These are phyloP conservation scores for Collybiopsis confluens DNA, from an alignment of 768 basidiomycete species.

Conservation along the genomic window DNA sequence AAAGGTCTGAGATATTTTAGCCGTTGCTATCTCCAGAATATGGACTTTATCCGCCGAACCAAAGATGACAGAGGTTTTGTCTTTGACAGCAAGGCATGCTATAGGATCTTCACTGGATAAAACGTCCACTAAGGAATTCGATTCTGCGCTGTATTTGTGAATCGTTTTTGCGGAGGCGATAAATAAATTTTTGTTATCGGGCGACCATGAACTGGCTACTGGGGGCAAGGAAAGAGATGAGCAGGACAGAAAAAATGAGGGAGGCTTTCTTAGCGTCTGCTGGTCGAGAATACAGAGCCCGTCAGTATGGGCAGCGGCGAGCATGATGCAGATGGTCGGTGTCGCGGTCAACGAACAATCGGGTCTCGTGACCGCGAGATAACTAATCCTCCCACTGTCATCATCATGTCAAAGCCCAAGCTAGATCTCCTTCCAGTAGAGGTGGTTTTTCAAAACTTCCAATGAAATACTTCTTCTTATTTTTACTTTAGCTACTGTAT, in stretches of 20 bases:
- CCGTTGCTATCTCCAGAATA: slow-evolving; percentile 42
- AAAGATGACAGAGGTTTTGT: slow-evolving; percentile 43
- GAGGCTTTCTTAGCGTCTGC: slow-evolving; percentile 38
- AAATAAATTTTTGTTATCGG: slow-evolving; percentile 52
- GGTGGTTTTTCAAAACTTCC: not conserved
- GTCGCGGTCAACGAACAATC: not conserved
- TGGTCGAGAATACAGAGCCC: slow-evolving; percentile 48
- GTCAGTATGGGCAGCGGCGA: slow-evolving; percentile 47
- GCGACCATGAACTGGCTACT: slow-evolving; percentile 49
- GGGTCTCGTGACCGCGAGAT: not conserved
- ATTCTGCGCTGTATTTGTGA: slow-evolving; percentile 47
- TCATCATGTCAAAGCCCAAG: not conserved
- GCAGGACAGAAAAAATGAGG: slow-evolving; percentile 37
- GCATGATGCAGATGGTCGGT: slow-evolving; percentile 39
- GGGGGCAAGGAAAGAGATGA: slow-evolving; percentile 29
- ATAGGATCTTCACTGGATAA: slow-evolving; percentile 29
- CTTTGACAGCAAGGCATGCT: slow-evolving; percentile 28
- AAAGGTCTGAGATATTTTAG: slow-evolving; percentile 44
- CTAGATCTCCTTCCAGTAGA: slow-evolving; percentile 2
- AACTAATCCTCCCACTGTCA: not conserved
- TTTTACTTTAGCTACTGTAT: slow-evolving; percentile 59
- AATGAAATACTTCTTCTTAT: not conserved
- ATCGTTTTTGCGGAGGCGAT: slow-evolving; percentile 45
- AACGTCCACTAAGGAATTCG: slow-evolving; percentile 40
- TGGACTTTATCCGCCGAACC: slow-evolving; percentile 41